These are phyloP conservation scores for Phoma sp. DNA, from an alignment of 2,329 filamentous ascomycete genomes.

Conservation along the genomic window DNA sequence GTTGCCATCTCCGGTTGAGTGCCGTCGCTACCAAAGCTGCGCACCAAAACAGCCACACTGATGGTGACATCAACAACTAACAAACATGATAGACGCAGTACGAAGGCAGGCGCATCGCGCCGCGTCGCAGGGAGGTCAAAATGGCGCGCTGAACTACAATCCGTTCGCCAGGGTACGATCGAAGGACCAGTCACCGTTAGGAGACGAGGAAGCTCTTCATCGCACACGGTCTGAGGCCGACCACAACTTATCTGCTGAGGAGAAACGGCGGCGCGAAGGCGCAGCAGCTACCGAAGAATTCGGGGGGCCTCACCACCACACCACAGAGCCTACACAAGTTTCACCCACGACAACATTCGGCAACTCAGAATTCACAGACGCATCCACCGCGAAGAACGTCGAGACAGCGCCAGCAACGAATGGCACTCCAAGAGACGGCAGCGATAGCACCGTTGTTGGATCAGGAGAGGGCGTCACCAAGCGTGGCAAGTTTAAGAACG, in stretches of 20 bases:
- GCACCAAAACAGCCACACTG: background rate
- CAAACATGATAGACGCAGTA: constrained; percentile 39
- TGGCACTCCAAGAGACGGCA: constrained; percentile 26
- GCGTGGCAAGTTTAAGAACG: constrained; percentile 41
- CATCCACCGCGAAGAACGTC: constrained; percentile 17
- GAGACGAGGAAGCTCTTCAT: constrained; percentile 39
- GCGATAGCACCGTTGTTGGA: constrained; percentile 30
- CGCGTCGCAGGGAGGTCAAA: constrained; percentile 35
- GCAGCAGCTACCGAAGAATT: constrained; percentile 39
- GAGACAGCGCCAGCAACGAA: constrained; percentile 16
- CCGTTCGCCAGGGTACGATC: constrained; percentile 42
- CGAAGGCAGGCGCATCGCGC: constrained; percentile 45
- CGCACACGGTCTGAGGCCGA: constrained; percentile 36
- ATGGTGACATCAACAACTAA: constrained; percentile 18
- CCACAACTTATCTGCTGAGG: constrained; percentile 30
- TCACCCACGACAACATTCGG: constrained; percentile 28
- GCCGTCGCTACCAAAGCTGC: constrained; percentile 1
- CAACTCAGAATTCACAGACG: constrained; percentile 14
- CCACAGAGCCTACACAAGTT: constrained; percentile 33
- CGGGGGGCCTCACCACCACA: constrained; percentile 33
- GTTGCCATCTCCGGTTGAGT: constrained; percentile 16
- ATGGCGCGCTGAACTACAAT: constrained; percentile 40
- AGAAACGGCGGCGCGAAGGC: constrained; percentile 33
- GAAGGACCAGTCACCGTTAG: constrained; percentile 21
- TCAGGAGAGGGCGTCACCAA: constrained; percentile 26